These are phyloP conservation scores for Funneliformis geosporum DNA, from an alignment of 192 early-diverging fungal species.

Conservation along the genomic window DNA sequence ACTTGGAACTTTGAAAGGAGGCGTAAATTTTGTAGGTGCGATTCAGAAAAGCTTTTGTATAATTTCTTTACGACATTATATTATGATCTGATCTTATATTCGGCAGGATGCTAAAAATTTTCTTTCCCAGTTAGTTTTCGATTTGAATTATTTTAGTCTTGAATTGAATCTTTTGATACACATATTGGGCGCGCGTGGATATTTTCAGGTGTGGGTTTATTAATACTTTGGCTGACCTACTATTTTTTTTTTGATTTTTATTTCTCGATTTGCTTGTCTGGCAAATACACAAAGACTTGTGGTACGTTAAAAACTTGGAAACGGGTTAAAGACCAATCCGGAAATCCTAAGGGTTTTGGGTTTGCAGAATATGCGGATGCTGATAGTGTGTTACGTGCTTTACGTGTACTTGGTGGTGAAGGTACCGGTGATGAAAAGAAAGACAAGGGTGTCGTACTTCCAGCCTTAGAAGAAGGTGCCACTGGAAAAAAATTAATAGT, in stretches of 20 bases:
- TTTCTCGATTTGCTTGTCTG: not conserved
- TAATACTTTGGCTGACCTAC: conserved; percentile 11
- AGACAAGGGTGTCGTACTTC: conserved; percentile 43
- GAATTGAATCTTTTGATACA: not conserved
- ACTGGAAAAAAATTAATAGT: conserved; percentile 52
- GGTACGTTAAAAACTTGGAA: conserved; percentile 70
- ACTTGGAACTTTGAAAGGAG: conserved; percentile 17
- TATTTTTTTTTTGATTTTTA: conserved; percentile 14
- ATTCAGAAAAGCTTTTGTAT: not conserved
- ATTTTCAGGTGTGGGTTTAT: conserved; percentile 20
- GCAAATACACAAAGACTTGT: conserved; percentile 53
- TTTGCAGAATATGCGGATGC: conserved; percentile 72
- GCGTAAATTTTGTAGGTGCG: not conserved
- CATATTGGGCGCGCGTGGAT: not conserved
- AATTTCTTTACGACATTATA: not conserved
- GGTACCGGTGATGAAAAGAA: conserved; percentile 39
- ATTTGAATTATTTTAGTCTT: not conserved
- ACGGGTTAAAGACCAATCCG: conserved; percentile 61
- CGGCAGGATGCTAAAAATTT: not conserved
- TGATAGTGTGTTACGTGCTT: conserved; percentile 62
- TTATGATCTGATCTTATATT: not conserved
- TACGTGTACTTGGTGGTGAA: conserved; percentile 68
- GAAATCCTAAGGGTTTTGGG: conserved; percentile 70
- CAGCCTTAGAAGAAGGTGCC: conserved; percentile 40
- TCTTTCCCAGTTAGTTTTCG: conserved; percentile 17